These are phyloP conservation scores for Acer campestre DNA, from an alignment of 345 rosid genomes.

Conservation along the genomic window DNA sequence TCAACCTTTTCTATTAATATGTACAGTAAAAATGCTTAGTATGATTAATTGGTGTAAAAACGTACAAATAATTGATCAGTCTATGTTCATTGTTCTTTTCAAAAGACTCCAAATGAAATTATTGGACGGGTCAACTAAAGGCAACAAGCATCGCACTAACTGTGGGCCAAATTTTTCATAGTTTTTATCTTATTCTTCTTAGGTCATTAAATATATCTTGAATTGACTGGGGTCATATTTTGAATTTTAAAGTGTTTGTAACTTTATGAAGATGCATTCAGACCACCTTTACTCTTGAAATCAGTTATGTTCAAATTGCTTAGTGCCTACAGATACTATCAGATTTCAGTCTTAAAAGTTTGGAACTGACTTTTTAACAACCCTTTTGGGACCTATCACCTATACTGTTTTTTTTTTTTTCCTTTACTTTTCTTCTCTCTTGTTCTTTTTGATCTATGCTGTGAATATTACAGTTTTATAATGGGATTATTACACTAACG, in stretches of 20 bases:
- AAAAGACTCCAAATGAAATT: conserved; percentile 11
- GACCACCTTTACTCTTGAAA: not conserved
- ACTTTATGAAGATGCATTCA: not conserved
- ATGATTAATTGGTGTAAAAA: not conserved
- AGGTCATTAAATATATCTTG: not conserved
- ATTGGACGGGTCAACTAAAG: not conserved
- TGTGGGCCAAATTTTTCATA: not conserved
- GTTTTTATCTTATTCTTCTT: not conserved
- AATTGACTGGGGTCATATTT: not conserved
- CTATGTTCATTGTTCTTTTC: not conserved
- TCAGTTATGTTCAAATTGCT: not conserved
- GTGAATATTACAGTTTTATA: not conserved
- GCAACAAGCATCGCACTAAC: not conserved
- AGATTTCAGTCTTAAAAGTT: not conserved
- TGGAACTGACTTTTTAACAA: not conserved
- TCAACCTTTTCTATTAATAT: too few relatives aligned
- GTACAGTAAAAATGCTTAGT: too few relatives aligned
- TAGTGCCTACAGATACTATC: not conserved
- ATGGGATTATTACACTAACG: not conserved
- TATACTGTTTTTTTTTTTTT: too few relatives aligned
- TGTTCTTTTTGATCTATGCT: not conserved
- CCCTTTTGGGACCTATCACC: not conserved
- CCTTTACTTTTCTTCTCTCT: not conserved
- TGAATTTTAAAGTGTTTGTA: not conserved
- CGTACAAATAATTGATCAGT: not conserved